These are phyloP conservation scores for Erigeron philadelphicus DNA, from an alignment of 140 eudicot species.

Conservation along the genomic window DNA sequence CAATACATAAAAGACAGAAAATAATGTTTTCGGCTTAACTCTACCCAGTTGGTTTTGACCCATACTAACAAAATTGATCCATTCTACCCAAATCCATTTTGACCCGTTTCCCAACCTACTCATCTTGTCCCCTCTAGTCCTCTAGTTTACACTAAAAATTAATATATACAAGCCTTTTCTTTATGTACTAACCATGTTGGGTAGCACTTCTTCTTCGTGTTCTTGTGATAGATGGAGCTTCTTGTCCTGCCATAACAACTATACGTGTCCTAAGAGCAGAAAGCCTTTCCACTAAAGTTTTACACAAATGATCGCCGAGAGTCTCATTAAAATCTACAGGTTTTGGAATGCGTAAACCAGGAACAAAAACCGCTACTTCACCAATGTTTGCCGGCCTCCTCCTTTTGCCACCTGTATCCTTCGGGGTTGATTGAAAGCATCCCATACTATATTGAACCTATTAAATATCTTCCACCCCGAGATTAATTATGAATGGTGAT, in stretches of 20 bases:
- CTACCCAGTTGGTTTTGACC: too few relatives aligned
- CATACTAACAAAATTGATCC: too few relatives aligned
- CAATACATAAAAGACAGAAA: too few relatives aligned
- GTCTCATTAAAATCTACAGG: conserved; percentile 69
- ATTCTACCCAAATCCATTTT: not conserved
- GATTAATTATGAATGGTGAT: conserved; percentile 10
- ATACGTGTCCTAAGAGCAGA: conserved; percentile 87
- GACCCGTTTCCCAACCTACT: not conserved
- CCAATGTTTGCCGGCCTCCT: conserved; percentile 89
- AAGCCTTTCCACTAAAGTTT: conserved; percentile 67
- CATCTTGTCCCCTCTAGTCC: not conserved
- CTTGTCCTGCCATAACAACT: conserved; percentile 96
- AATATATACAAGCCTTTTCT: not conserved
- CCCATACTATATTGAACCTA: conserved; percentile 55
- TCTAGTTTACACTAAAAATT: not conserved
- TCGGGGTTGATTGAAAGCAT: conserved; percentile 73
- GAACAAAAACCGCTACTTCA: conserved; percentile 80
- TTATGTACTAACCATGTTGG: conserved; percentile 71
- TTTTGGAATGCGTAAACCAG: conserved; percentile 88
- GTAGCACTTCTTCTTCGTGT: conserved; percentile 73
- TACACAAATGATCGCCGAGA: conserved; percentile 54
- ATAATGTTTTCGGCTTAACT: too few relatives aligned
- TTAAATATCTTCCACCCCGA: conserved; percentile 28
- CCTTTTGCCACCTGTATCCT: conserved; percentile 71
- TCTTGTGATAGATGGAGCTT: conserved; percentile 83